phyloP scores from a whole-genome alignment of 139 green algal species.

The Chlamydomonas eustigma region DNA sequence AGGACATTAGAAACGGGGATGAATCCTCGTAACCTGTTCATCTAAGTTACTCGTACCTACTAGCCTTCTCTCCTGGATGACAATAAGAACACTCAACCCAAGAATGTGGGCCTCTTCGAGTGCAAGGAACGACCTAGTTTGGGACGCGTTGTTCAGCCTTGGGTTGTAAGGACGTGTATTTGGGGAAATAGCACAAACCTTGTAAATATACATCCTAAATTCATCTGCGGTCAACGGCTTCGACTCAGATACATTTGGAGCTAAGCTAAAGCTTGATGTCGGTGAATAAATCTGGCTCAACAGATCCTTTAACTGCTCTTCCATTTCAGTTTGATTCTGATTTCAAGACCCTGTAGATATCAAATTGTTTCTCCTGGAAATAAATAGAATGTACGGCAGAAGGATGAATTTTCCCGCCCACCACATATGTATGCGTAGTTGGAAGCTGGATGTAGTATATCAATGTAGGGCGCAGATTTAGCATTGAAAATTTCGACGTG shows the following conservation, averaged over 20 bases:
- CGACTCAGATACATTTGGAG: neutral
- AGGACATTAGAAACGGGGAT: neutral
- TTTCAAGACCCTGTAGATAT: no score
- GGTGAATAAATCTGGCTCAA: neutral
- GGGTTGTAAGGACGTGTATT: neutral
- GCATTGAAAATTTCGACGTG: no score
- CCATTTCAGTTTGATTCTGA: neutral
- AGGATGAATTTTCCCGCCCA: no score
- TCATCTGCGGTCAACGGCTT: neutral
- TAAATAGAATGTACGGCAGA: no score
- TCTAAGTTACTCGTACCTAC: neutral
- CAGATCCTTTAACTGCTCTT: neutral
- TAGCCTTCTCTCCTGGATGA: constrained; percentile 27
- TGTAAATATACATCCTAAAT: constrained; percentile 26
- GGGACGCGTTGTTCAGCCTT: no score
- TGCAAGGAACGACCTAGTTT: constrained; percentile 26
- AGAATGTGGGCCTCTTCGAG: constrained; percentile 8
- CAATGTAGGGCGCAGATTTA: no score
- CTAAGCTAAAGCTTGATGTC: neutral
- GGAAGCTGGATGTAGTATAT: no score
- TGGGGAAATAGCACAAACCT: constrained; percentile 8
- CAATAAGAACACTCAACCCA: constrained; percentile 16
- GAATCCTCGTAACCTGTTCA: no score
- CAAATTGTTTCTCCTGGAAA: no score
- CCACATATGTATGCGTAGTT: no score